These are phyloP conservation scores for Fusarium vanettenii DNA, from an alignment of 2,329 filamentous ascomycete genomes.

Conservation along the genomic window DNA sequence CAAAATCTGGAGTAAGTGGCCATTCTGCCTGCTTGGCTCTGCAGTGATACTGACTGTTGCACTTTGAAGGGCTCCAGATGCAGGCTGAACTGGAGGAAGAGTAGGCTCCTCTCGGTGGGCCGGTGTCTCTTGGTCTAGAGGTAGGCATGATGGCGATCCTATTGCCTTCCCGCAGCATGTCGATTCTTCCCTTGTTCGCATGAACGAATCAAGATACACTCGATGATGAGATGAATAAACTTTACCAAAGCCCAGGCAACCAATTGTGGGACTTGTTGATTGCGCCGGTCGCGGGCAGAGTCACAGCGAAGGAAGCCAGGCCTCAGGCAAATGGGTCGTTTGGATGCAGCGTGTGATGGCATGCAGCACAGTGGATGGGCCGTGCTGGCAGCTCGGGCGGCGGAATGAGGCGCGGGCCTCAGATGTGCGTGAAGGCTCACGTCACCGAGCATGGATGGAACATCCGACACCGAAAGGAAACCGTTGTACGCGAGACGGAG, in stretches of 20 bases:
- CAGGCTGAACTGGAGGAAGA: conserved; percentile 62
- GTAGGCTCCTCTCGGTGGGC: conserved; percentile 26
- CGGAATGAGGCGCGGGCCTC: conserved; percentile 11
- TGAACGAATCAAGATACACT: not conserved
- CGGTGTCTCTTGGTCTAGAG: not conserved
- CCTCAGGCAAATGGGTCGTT: conserved; percentile 24
- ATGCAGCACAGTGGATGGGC: conserved; percentile 13
- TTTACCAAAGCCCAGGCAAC: not conserved
- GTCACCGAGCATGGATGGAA: not conserved
- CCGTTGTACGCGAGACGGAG: not conserved
- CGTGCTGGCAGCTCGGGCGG: not conserved
- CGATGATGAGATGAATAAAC: not conserved
- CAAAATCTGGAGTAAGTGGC: conserved; percentile 72
- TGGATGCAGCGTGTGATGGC: conserved; percentile 14
- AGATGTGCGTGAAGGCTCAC: not conserved
- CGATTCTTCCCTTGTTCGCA: not conserved
- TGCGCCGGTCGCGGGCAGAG: not conserved
- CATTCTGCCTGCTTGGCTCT: not conserved
- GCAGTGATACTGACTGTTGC: conserved; percentile 15
- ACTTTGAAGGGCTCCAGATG: conserved; percentile 59
- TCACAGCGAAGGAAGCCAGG: conserved; percentile 1
- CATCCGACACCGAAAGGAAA: not conserved
- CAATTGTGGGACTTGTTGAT: not conserved
- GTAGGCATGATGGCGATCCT: not conserved
- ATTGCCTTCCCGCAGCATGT: not conserved